Base-by-base conservation (phyloP, 805 yeast genomes). In the Cyberlindnera misumaiensis region DNA sequence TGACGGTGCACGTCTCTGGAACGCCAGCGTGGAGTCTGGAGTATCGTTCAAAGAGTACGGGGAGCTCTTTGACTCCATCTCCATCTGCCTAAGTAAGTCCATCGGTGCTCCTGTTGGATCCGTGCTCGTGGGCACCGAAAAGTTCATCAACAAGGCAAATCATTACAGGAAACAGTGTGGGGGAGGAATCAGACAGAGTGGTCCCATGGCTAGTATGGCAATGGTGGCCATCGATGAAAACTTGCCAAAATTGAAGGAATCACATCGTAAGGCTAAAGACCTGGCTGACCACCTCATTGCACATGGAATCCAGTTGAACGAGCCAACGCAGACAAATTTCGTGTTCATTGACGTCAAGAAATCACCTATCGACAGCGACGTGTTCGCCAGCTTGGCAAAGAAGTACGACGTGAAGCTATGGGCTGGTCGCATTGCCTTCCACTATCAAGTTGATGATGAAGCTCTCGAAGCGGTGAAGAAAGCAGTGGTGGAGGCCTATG, bases 1-100 rank as follows among this genome's bases (percentile, higher is more conserved):
- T 51, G 97, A 89, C 58, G 97, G 97, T 45, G 97, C 97, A n/a
- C 73, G 97, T 51, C 63, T 89, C 36, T 88, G 94, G 89, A 87
- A 89, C 55, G 96, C 96, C 8, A 68, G 77, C 28, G 83, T 73
- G 10, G 89, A 73, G 24, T 72, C 86, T 6, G 58, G 55, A 2
- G 38, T 49, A 11, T 61, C 86, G 10, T 62, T 89, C 38, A 63
- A 60, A 15, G 84, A 85, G 49, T 87, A 80, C 59, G 84, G 95
- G 48, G 66, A 71, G 42, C 63, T 78, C 42, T 89, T 89, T 58
- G 97, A 89, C 61, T 75, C 93, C 11, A 84, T 89, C 33, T 84
- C 95, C 7, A 69, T 89, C 36, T 89, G 97, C 60, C 64, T 89
- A 35, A 86, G 96, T 34, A 90, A 90, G 60, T 80, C 94, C 5